Evolutionary conservation across 139 green algal genomes (phyloP).

Genomic region (Chlamydomonas asymmetrica): DNA sequence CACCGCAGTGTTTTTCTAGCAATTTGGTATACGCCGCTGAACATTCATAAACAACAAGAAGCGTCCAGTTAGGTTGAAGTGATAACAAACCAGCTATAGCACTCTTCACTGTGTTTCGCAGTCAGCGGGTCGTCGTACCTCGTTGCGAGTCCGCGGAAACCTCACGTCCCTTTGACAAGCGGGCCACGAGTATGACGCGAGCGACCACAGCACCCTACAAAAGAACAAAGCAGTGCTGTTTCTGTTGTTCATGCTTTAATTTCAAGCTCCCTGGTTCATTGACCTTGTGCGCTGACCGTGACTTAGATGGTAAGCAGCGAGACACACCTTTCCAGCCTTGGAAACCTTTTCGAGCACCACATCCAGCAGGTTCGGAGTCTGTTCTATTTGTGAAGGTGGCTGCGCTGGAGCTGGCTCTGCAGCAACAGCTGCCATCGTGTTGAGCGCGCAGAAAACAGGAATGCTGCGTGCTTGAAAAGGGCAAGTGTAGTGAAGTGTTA

Average conservation of each 20-base stretch:
- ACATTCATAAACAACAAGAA: neutral
- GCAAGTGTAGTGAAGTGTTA: too few relatives aligned
- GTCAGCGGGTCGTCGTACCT: neutral
- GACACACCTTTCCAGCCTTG: conserved; percentile 40
- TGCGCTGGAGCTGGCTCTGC: conserved; percentile 8
- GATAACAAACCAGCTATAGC: neutral
- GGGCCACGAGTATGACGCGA: neutral
- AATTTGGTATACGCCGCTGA: conserved; percentile 23
- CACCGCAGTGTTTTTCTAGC: conserved; percentile 36
- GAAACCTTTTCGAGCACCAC: conserved; percentile 32
- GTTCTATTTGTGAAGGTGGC: conserved; percentile 25
- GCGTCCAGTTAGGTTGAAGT: neutral
- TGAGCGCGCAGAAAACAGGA: too few relatives aligned
- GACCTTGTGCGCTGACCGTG: neutral
- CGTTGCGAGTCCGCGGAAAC: neutral
- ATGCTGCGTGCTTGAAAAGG: too few relatives aligned
- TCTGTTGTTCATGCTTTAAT: neutral
- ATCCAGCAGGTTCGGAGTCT: conserved; percentile 40
- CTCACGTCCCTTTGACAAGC: neutral
- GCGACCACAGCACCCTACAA: too few relatives aligned
- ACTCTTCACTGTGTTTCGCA: neutral
- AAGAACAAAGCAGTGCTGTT: neutral
- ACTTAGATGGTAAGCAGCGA: neutral
- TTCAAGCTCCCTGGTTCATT: neutral
- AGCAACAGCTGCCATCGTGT: too few relatives aligned